Evolutionary conservation across 2,329 filamentous ascomycete species (phyloP).

Genomic region (Pestalotiopsis sp.): DNA sequence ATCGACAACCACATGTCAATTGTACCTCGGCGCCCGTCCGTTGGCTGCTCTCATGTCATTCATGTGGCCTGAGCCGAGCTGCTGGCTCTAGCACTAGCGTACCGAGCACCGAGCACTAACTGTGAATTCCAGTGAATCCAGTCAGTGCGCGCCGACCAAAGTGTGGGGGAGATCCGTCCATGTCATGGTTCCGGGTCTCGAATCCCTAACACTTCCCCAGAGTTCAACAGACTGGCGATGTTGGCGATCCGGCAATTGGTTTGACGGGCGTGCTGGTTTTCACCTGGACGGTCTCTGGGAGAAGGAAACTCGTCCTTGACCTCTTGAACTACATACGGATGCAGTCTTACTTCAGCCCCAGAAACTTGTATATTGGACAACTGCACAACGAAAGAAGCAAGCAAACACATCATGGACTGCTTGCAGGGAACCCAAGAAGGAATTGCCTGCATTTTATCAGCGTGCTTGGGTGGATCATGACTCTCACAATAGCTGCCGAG

Average conservation of each 20-base stretch:
- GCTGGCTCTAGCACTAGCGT: background rate
- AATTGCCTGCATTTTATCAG: background rate
- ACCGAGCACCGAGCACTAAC: background rate
- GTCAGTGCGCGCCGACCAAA: background rate
- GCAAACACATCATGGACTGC: too few relatives aligned
- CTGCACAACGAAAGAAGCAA: too few relatives aligned
- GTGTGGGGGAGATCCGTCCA: background rate
- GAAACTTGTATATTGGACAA: too few relatives aligned
- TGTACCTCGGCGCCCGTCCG: conserved; percentile 31
- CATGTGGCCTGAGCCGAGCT: conserved; percentile 16
- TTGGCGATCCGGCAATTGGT: background rate
- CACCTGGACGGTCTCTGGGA: too few relatives aligned
- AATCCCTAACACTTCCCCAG: background rate
- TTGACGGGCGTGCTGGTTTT: background rate
- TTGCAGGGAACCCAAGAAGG: too few relatives aligned
- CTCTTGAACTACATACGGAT: too few relatives aligned
- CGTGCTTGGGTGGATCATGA: background rate
- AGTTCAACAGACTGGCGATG: background rate
- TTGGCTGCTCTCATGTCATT: conserved; percentile 16
- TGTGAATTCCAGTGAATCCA: background rate
- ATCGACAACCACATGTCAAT: conserved; percentile 29
- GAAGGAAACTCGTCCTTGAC: too few relatives aligned
- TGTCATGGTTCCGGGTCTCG: background rate
- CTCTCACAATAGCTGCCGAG: background rate
- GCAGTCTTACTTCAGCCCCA: too few relatives aligned